phyloP scores from a whole-genome alignment of 2,329 filamentous ascomycete species.

The Penicillium corylophilum region DNA sequence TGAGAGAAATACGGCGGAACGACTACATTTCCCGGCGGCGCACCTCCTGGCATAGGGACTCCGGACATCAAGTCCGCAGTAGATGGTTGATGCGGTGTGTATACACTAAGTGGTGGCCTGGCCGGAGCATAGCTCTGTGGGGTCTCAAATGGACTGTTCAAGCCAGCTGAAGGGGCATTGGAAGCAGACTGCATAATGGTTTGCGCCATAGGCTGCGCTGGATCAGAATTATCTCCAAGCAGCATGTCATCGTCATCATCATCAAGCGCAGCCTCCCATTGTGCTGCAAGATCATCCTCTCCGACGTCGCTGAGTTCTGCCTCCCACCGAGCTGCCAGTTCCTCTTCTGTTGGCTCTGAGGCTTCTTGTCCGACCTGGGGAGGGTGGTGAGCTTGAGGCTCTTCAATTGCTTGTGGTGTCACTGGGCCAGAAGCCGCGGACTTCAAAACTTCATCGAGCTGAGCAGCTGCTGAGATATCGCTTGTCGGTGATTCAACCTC shows the following conservation, averaged over 20 bases:
- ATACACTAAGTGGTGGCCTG: slow-evolving; percentile 40
- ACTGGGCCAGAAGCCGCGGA: slow-evolving; percentile 6
- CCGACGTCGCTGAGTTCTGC: slow-evolving; percentile 67
- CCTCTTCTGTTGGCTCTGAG: slow-evolving; percentile 48
- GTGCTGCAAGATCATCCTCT: slow-evolving; percentile 72
- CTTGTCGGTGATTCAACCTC: slow-evolving; percentile 28
- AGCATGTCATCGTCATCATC: slow-evolving; percentile 79
- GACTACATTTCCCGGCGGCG: slow-evolving; percentile 12
- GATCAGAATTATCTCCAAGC: slow-evolving; percentile 59
- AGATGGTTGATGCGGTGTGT: slow-evolving; percentile 53
- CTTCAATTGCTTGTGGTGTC: not conserved
- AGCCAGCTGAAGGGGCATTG: slow-evolving; percentile 10
- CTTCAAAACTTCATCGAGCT: slow-evolving; percentile 25
- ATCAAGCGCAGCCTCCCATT: slow-evolving; percentile 50
- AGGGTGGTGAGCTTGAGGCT: slow-evolving; percentile 6
- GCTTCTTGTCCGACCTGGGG: slow-evolving; percentile 18
- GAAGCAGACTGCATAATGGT: slow-evolving; percentile 22
- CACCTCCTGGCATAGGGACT: slow-evolving; percentile 25
- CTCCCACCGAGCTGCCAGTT: slow-evolving; percentile 79
- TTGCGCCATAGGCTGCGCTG: slow-evolving; percentile 26
- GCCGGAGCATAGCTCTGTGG: slow-evolving; percentile 23
- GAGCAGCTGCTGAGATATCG: slow-evolving; percentile 31
- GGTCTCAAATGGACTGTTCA: slow-evolving; percentile 30
- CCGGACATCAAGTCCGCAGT: slow-evolving; percentile 48
- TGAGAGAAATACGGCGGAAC: slow-evolving; percentile 29